Base-by-base conservation (phyloP, 768 basidiomycete genomes). In the Daedaleopsis nitida region DNA sequence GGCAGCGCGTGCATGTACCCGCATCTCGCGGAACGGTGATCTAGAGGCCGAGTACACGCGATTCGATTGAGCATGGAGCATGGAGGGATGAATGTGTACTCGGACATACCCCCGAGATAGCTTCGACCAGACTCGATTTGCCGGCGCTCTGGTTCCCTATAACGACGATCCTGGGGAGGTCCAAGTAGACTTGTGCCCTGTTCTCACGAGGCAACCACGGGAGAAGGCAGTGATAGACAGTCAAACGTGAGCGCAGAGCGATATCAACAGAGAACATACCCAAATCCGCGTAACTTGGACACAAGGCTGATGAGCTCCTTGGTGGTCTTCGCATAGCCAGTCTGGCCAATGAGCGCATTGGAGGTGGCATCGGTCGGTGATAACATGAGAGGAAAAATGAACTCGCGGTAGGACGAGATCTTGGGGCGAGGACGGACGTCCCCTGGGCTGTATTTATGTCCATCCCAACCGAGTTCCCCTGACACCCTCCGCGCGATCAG, bases 121-220 rank as follows among this genome's bases (percentile, higher is more conserved):
- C 78, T 62, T 83, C 82, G 0, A 83, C 80, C 9, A 82, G 72
- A 52, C 76, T 77, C 1, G 77, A 80, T 66, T 80, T 80, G 1
- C 77, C 83, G 5, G 81, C 79, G 34, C 77, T 79, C 65, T 84
- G 83, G 42, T 80, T 81, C 13, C 82, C 83, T 32, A 82, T 80
- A 48, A 82, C 80, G 10, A 76, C 77, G 32, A 83, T 78, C 1
- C 81, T 71, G 5, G 83, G 81, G 1, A 84, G 68, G 60, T 83
- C 81, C n/a, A 83, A 65, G 35, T 82, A 79, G 5, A 73, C 71
- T 63, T 81, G 77, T 3, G 78, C 74, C 7, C 80, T 80, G 32
- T 27, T 16, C 14, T 8, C 14, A 38, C 9, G 14, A 38, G 9
- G 8, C 37, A 38, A 8, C 9, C 8, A 38, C 14, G 14, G 6